Conservation (phyloP, 2,329 filamentous ascomycete species). For the Hypocrella siamensis region DNA sequence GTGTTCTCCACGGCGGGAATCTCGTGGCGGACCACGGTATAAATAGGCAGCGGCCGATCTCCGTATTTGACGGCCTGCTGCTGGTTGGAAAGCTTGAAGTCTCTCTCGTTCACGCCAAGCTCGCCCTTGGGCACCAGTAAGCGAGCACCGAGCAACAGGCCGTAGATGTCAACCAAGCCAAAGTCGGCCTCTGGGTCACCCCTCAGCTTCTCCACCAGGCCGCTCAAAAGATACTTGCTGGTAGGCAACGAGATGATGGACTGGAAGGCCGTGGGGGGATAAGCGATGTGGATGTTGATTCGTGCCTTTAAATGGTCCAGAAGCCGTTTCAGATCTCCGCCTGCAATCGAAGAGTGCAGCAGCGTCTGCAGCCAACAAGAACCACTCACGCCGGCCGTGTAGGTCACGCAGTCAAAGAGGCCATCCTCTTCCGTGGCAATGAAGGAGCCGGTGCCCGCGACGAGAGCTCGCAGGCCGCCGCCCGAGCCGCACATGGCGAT, state of each 20-base stretch:
- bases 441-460: constrained; percentile 80
- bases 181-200: constrained; percentile 58
- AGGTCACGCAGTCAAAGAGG: constrained; percentile 85
- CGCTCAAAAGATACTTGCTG: constrained; percentile 78
- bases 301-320: constrained; percentile 78
- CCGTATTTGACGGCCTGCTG: constrained; percentile 60
- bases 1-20: constrained; percentile 49
- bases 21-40: constrained; percentile 88
- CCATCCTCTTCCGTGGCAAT: constrained; percentile 73
- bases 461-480: constrained; percentile 75
- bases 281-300: constrained; percentile 79
- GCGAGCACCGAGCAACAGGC: constrained; percentile 67
- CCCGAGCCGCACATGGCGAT: constrained; percentile 94
- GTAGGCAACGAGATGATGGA: constrained; percentile 79
- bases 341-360: constrained; percentile 58
- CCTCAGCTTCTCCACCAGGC: constrained; percentile 80
- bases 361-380: constrained; percentile 90
- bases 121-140: constrained; percentile 75
- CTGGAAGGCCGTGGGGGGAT: constrained; percentile 69
- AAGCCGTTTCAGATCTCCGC: constrained; percentile 49
- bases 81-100: constrained; percentile 88
- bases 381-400: constrained; percentile 88
- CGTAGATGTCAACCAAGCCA: constrained; percentile 87
- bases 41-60: constrained; percentile 78
- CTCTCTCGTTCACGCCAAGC: constrained; percentile 51